phyloP scores from a whole-genome alignment of 108 stramenopile genomes.

The Skeletonema menzelii region DNA sequence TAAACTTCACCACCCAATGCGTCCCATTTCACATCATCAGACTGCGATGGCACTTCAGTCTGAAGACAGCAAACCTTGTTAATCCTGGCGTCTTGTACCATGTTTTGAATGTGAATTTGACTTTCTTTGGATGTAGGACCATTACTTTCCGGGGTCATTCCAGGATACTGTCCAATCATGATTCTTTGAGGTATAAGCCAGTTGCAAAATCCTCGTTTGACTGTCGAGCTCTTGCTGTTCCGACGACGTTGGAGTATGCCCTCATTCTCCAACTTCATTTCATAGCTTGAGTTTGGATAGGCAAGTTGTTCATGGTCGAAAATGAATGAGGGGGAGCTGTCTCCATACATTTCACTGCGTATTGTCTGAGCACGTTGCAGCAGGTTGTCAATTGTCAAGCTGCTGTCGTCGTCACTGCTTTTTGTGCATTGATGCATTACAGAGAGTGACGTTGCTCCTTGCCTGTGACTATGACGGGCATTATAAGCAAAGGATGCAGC shows the following conservation, averaged over 20 bases:
- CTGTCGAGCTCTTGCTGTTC: not conserved
- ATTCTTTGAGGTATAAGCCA: constrained; percentile 66
- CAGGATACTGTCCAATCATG: constrained; percentile 79
- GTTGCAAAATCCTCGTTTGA: constrained; percentile 61
- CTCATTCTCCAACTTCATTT: constrained; percentile 12
- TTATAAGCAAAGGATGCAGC: not conserved
- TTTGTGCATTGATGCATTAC: not conserved
- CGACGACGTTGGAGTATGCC: not conserved
- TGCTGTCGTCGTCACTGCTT: not conserved
- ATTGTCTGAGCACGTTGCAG: constrained; percentile 15
- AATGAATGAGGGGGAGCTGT: constrained; percentile 22
- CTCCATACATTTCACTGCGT: constrained; percentile 22
- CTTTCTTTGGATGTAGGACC: constrained; percentile 48
- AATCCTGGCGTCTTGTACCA: constrained; percentile 45
- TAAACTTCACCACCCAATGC: constrained; percentile 29
- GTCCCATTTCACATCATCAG: constrained; percentile 44
- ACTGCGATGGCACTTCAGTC: constrained; percentile 63
- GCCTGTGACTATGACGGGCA: not conserved
- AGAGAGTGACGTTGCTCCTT: not conserved
- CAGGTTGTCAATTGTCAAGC: constrained; percentile 13
- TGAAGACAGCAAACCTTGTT: constrained; percentile 63
- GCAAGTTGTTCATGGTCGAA: constrained; percentile 25
- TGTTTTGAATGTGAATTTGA: constrained; percentile 42
- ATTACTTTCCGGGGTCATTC: constrained; percentile 54
- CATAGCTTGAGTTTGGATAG: constrained; percentile 36